phyloP scores from a whole-genome alignment of 2,329 filamentous ascomycete genomes.

The Penicillium sp. region DNA sequence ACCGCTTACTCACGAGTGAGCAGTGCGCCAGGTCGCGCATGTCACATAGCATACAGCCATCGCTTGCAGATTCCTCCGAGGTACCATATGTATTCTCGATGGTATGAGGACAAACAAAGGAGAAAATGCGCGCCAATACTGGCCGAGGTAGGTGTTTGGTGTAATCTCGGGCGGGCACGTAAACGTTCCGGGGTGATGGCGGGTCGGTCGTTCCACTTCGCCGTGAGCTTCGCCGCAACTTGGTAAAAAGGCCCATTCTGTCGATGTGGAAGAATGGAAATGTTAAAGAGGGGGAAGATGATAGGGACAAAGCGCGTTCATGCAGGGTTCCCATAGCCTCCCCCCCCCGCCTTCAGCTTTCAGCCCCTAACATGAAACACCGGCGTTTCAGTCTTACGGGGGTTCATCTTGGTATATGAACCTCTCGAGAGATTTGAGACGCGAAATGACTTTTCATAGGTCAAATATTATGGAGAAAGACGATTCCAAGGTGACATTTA shows the following conservation, averaged over 20 bases:
- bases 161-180: constrained; percentile 24
- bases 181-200: constrained; percentile 14
- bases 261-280: neutral
- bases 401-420: neutral
- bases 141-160: constrained; percentile 61
- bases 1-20: constrained; percentile 69
- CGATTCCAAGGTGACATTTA: neutral
- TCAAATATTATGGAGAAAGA: neutral
- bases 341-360: neutral
- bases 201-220: constrained; percentile 27
- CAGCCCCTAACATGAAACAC: constrained; percentile 7
- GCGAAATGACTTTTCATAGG: neutral
- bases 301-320: constrained; percentile 8
- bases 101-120: constrained; percentile 78
- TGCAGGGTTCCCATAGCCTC: constrained; percentile 5
- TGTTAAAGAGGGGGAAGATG: neutral
- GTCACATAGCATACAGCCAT: constrained; percentile 91
- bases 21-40: constrained; percentile 83
- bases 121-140: constrained; percentile 76
- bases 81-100: constrained; percentile 74
- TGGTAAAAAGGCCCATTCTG: constrained; percentile 33
- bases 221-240: constrained; percentile 29
- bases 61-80: constrained; percentile 75
- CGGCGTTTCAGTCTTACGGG: neutral
- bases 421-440: neutral